Percentiles rank a stretch among this genome's conserved stretches.
Conservation (phyloP, 2,329 filamentous ascomycete species). For the Chaetomium globosum region DNA sequence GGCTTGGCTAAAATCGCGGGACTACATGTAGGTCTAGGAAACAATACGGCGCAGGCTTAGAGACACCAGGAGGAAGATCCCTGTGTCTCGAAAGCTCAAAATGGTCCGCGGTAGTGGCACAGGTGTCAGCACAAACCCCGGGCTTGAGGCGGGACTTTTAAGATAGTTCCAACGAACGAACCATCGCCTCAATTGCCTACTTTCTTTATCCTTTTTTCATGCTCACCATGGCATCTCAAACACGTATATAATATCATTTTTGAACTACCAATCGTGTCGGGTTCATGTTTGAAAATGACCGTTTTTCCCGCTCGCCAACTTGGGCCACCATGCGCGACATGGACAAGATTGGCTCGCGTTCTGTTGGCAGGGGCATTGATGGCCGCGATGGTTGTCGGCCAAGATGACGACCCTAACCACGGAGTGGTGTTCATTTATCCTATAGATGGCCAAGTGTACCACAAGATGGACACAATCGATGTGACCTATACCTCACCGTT, state of each 20-base stretch:
- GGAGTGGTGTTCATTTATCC: slow-evolving; percentile 27
- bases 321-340: neutral
- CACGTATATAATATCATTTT: neutral
- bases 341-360: neutral
- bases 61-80: neutral
- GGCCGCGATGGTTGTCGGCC: neutral
- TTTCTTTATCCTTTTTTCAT: neutral
- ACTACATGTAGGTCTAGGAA: neutral
- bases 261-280: neutral
- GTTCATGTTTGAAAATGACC: neutral
- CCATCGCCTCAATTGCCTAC: too few species aligned
- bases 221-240: neutral
- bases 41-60: neutral
- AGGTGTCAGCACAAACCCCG: neutral
- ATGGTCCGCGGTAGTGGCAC: neutral
- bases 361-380: neutral
- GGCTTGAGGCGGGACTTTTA: neutral
- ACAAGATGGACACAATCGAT: slow-evolving; percentile 26
- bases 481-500: slow-evolving; percentile 29
- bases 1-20: neutral
- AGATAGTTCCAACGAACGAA: neutral
- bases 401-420: slow-evolving; percentile 18
- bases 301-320: neutral
- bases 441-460: slow-evolving; percentile 21
- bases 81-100: neutral